These are phyloP conservation scores for Termitomyces sp. DNA, from an alignment of 768 basidiomycete species.

Conservation along the genomic window DNA sequence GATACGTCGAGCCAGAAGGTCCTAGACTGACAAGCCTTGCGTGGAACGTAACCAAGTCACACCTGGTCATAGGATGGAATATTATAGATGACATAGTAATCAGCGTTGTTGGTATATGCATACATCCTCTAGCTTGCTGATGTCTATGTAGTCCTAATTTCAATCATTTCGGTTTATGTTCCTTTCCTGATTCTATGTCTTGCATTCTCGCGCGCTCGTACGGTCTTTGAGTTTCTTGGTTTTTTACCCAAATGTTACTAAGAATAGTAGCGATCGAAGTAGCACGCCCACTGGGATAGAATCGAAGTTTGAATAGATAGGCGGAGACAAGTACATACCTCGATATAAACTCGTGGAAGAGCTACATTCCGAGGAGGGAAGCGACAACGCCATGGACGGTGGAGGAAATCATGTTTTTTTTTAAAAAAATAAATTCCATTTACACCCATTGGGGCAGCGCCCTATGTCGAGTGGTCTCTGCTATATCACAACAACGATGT, in stretches of 20 bases:
- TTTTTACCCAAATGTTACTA: slow-evolving; percentile 89
- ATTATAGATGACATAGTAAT: no score
- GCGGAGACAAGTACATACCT: slow-evolving; percentile 39
- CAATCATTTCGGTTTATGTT: no score
- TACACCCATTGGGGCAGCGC: no score
- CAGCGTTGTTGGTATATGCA: slow-evolving; percentile 6
- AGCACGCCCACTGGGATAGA: slow-evolving; percentile 58
- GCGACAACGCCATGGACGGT: slow-evolving; percentile 92
- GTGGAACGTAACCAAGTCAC: slow-evolving; percentile 29
- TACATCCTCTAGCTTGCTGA: background rate
- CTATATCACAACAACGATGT: no score
- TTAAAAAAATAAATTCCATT: no score
- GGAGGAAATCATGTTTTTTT: slow-evolving; percentile 94
- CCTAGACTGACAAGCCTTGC: slow-evolving; percentile 26
- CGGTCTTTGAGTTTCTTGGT: slow-evolving; percentile 51
- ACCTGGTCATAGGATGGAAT: background rate
- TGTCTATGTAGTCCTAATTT: background rate
- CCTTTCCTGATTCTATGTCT: slow-evolving; percentile 52
- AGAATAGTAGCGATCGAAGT: slow-evolving; percentile 76
- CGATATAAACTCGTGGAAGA: slow-evolving; percentile 80
- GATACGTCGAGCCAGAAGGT: slow-evolving; percentile 22
- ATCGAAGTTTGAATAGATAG: background rate
- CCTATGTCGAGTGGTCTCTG: no score
- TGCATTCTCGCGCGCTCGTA: slow-evolving; percentile 65
- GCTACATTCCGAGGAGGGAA: slow-evolving; percentile 72